Evolutionary conservation across 257 asterid genomes (phyloP), one percentile per base, ranked within the genome.

Genomic region (Gentiana straminea): DNA sequence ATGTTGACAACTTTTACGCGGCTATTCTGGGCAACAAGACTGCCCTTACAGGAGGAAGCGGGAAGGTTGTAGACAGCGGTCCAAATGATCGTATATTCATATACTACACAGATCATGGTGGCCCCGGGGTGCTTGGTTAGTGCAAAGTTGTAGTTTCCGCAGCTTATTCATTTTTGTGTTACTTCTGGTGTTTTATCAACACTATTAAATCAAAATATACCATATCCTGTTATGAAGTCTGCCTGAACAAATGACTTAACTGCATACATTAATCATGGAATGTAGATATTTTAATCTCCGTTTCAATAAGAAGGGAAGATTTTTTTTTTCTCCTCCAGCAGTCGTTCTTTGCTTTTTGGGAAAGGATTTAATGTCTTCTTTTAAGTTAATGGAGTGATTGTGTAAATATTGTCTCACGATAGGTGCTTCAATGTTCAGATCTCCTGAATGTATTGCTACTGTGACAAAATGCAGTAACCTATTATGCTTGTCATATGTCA

Each of bases 121-220:
- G 95, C 55, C 91, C 97, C 66, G 99, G 97, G 43, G 82, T 88
- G 37, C 91, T 92, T 48, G 99, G 99, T 92, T 34, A 68, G 94
- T 68, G n/a, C 41, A 34, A 41, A 41, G 11, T 41, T 58, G 6
- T 33, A 1, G 7, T 44, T 35, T n/a, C 58, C n/a, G 32, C 51
- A 13, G 8, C 48, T 49, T 10, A 53, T 34, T 24, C 8, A 41
- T 48, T 44, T 13, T 55, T 54, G 46, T 24, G 46, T 10, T 41
- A 41, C 12, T 41, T 5, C 3, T 41, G 8, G 46, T 41, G 46
- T 41, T 41, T 41, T 41, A 10, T 7, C 46, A 41, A 41, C 46
- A 41, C 7, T 7, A 41, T 7, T 7, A 41, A 4, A 39, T 5
- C 5, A 41, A 5, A 41, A 41, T 41, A 10, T 41, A 41, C 46